A percentile compares a stretch with the other conserved stretches of the same genome.
Conservation (phyloP, 306 rosid species). For the Rubus idaeus region DNA sequence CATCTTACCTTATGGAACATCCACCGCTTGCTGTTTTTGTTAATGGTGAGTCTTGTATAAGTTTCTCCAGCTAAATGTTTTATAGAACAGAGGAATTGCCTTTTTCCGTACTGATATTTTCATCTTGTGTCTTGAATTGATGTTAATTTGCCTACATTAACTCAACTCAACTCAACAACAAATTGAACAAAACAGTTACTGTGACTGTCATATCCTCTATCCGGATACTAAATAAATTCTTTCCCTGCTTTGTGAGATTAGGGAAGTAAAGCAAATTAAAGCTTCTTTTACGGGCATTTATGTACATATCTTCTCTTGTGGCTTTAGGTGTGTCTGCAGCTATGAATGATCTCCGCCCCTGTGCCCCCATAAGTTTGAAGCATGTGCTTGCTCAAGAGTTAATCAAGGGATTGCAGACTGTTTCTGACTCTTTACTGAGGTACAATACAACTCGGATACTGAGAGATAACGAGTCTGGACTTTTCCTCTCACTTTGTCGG, state of each 20-base stretch:
- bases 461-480: slow-evolving; percentile 82
- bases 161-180: background rate
- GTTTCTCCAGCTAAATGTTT: slow-evolving; percentile 23
- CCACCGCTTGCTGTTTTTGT: slow-evolving; percentile 99
- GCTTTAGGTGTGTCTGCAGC: slow-evolving; percentile 94
- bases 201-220: background rate
- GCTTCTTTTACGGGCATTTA: background rate
- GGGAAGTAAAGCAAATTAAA: background rate
- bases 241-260: background rate
- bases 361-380: slow-evolving; percentile 90
- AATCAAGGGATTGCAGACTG: slow-evolving; percentile 73
- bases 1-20: slow-evolving; percentile 94
- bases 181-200: background rate
- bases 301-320: slow-evolving; percentile 28
- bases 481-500: slow-evolving; percentile 91
- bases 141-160: background rate
- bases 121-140: background rate
- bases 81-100: background rate
- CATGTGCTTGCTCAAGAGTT: slow-evolving; percentile 79
- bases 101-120: background rate
- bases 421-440: slow-evolving; percentile 76
- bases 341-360: slow-evolving; percentile 93
- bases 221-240: background rate
- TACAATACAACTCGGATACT: slow-evolving; percentile 84
- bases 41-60: slow-evolving; percentile 59